Evolutionary conservation across 2,329 filamentous ascomycete genomes (phyloP), one percentile per base, ranked within the genome.

Genomic region (Tolypocladium paradoxum): DNA sequence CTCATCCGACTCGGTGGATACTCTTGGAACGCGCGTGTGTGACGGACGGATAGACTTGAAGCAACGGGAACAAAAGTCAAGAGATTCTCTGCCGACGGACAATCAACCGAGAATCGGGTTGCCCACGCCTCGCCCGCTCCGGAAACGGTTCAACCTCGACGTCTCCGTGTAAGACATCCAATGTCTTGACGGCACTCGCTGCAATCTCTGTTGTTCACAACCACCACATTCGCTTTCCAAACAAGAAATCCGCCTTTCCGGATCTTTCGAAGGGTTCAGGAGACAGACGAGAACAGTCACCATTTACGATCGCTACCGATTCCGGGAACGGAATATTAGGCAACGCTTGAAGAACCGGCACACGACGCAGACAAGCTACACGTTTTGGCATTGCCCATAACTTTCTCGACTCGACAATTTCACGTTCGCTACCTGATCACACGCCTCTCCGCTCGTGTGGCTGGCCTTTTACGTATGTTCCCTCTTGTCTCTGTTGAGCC

Each of bases 381-480:
- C 43, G 27, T n/a, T 31, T 31, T 31, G 43, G 27, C 18, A 46
- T 29, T n/a, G 27, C 43, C 48, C 50, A 27, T 40, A 46, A 37
- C 48, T 24, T 12, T 5, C 34, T 29, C 34, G 33, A 49, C 18
- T 29, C 48, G 48, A 49, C 34, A 7, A 20, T 33, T 52, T 56
- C 12, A 73, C 71, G 61, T 65, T 74, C 72, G 69, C 70, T 73
- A 69, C 64, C 60, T 57, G 59, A 60, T 60, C 56, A 62, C 65
- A 64, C 60, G 61, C 56, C 54, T 58, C 51, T 52, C 55, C 54
- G 51, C 56, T 60, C 24, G 62, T 60, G 61, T 68, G 62, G 60
- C 59, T 59, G 55, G 22, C 50, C 43, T 54, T 62, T 63, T 55
- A 60, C 54, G 68, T 71, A 63, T 52, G 67, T 62, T 18, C 34